phyloP scores from a whole-genome alignment of 129 eudicot genomes.

The Centella asiatica region DNA sequence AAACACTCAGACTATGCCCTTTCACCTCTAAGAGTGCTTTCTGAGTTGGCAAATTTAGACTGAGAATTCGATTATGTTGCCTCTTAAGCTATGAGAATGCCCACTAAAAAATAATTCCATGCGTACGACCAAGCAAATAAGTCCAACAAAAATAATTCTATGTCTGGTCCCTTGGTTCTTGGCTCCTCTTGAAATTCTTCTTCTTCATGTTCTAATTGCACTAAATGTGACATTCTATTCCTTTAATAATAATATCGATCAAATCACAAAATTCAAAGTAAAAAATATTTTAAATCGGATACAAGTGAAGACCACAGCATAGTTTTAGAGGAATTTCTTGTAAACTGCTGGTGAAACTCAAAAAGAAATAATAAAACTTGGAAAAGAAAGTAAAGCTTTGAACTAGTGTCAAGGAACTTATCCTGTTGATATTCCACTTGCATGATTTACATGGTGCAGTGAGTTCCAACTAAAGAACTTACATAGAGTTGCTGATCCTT shows the following conservation, averaged over 20 bases:
- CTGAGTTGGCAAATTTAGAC: conserved; percentile 24
- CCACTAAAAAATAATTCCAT: not conserved
- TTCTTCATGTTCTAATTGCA: not conserved
- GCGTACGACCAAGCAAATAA: not conserved
- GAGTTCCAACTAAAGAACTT: not conserved
- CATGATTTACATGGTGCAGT: not conserved
- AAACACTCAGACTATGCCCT: not conserved
- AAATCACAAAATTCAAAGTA: not conserved
- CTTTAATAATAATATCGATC: not conserved
- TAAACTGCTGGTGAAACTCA: too few species aligned
- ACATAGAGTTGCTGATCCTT: not conserved
- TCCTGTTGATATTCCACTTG: not conserved
- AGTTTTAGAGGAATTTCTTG: too few species aligned
- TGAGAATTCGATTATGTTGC: conserved; percentile 1
- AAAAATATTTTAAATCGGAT: not conserved
- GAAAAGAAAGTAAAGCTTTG: too few species aligned
- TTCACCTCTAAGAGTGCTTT: conserved; percentile 17
- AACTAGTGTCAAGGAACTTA: not conserved
- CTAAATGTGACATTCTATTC: not conserved
- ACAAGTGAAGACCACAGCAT: not conserved
- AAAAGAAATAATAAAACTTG: too few species aligned
- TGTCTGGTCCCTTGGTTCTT: not conserved
- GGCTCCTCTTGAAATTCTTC: not conserved
- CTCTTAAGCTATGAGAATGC: not conserved
- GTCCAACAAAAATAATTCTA: not conserved